Evolutionary conservation across 352 stramenopile species (phyloP).

Genomic region (Globisporangium paddicum): DNA sequence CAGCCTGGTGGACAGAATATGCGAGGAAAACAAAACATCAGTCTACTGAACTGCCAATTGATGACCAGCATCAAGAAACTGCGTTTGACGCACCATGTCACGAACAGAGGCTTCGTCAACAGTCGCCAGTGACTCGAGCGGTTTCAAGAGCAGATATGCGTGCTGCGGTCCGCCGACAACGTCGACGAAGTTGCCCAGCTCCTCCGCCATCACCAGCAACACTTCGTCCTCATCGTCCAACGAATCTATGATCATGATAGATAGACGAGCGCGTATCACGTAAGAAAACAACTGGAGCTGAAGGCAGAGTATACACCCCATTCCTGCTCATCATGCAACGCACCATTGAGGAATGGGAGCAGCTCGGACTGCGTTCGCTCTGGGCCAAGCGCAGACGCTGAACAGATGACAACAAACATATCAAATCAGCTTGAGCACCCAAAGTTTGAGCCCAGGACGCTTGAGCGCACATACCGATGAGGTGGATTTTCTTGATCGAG

Average conservation of each 20-base stretch:
- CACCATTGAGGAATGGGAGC: conserved; percentile 96
- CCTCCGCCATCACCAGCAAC: conserved; percentile 92
- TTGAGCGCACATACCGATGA: conserved; percentile 67
- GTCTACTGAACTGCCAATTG: background rate
- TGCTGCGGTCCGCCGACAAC: conserved; percentile 88
- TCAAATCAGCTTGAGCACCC: background rate
- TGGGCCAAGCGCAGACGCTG: conserved; percentile 85
- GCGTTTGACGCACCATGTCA: conserved; percentile 56
- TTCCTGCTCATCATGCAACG: background rate
- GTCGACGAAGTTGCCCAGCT: conserved; percentile 88
- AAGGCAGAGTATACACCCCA: background rate
- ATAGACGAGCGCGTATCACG: background rate
- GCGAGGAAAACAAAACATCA: background rate
- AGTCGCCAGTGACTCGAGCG: conserved; percentile 91
- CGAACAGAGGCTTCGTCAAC: conserved; percentile 95
- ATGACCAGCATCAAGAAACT: background rate
- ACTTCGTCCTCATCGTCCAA: conserved; percentile 98
- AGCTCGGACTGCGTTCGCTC: conserved; percentile 93
- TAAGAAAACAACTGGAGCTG: background rate
- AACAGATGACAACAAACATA: background rate
- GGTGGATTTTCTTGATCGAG: conserved; percentile 87
- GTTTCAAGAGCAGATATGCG: conserved; percentile 89
- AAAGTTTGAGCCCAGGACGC: background rate
- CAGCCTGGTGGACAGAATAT: conserved; percentile 37
- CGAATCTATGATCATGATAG: conserved; percentile 66